Evolutionary conservation across 163 green algal genomes (phyloP).

Genomic region (Chlorella variabilis): DNA sequence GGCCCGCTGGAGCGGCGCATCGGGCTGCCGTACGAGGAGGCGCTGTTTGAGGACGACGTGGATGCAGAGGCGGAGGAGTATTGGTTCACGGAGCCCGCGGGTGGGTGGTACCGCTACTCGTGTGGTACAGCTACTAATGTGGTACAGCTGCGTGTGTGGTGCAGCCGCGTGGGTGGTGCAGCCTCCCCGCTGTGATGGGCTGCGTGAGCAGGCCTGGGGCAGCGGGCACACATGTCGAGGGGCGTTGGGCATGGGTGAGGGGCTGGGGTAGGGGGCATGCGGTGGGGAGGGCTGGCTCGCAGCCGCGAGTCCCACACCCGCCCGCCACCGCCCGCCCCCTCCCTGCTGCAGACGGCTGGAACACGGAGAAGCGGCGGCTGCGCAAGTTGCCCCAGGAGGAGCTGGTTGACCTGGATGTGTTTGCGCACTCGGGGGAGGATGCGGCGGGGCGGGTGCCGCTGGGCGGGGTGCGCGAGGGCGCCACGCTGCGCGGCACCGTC

Average conservation of each 20-base stretch:
- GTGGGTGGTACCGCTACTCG: no score
- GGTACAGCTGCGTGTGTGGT: no score
- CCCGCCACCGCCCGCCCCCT: background rate
- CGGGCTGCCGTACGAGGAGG: constrained; percentile 49
- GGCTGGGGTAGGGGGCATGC: no score
- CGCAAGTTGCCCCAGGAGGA: background rate
- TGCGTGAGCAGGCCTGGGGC: no score
- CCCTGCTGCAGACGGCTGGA: constrained; percentile 30
- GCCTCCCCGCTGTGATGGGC: no score
- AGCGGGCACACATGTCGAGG: no score
- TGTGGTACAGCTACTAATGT: no score
- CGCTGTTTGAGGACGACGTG: constrained; percentile 40
- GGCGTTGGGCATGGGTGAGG: no score
- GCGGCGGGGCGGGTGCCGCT: constrained; percentile 11
- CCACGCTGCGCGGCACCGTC: constrained; percentile 43
- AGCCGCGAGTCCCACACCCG: no score
- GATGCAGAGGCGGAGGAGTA: constrained; percentile 47
- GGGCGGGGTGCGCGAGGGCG: constrained; percentile 33
- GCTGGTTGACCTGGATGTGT: background rate
- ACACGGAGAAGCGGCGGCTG: constrained; percentile 9
- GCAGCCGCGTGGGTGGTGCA: no score
- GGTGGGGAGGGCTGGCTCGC: no score
- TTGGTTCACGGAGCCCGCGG: constrained; percentile 62
- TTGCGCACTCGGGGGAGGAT: background rate
- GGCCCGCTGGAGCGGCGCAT: constrained; percentile 52